These are phyloP conservation scores for Mycena rosella DNA, from an alignment of 768 basidiomycete species.

Conservation along the genomic window DNA sequence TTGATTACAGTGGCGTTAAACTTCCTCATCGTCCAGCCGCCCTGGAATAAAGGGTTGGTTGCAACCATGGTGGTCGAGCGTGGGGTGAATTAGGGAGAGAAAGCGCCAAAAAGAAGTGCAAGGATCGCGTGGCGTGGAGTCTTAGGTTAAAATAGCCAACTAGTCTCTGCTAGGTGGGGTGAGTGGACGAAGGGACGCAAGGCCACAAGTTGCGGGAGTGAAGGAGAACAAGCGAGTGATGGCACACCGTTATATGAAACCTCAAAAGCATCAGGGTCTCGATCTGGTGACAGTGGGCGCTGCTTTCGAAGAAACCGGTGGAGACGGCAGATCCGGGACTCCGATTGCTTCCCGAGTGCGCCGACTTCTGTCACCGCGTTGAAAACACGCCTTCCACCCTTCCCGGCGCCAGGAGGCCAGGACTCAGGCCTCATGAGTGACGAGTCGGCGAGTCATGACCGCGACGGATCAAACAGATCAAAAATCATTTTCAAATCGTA, in stretches of 20 bases:
- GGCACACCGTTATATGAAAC: slow-evolving; percentile 10
- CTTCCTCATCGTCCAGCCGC: slow-evolving; percentile 50
- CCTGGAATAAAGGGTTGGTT: slow-evolving; percentile 46
- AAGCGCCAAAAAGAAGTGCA: slow-evolving; percentile 24
- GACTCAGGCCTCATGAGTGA: too few relatives aligned
- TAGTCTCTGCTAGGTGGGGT: slow-evolving; percentile 27
- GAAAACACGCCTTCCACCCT: background rate
- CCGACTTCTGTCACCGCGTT: background rate
- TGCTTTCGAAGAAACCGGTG: background rate
- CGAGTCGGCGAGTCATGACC: too few relatives aligned
- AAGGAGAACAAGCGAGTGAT: background rate
- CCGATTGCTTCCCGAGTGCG: too few relatives aligned
- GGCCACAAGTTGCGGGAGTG: slow-evolving; percentile 10
- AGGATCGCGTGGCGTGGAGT: slow-evolving; percentile 34
- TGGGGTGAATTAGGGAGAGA: slow-evolving; percentile 11
- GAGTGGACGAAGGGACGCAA: slow-evolving; percentile 1
- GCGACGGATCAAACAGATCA: too few relatives aligned
- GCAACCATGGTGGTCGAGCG: slow-evolving; percentile 39
- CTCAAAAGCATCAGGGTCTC: background rate
- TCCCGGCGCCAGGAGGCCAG: too few relatives aligned
- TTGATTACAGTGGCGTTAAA: slow-evolving; percentile 63
- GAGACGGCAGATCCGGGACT: too few relatives aligned
- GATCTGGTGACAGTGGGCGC: slow-evolving; percentile 27
- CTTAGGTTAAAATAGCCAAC: slow-evolving; percentile 19
- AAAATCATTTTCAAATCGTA: too few relatives aligned